These are phyloP conservation scores for Alloteropsis semialata DNA, from an alignment of 176 grass and related monocot species.

Conservation along the genomic window DNA sequence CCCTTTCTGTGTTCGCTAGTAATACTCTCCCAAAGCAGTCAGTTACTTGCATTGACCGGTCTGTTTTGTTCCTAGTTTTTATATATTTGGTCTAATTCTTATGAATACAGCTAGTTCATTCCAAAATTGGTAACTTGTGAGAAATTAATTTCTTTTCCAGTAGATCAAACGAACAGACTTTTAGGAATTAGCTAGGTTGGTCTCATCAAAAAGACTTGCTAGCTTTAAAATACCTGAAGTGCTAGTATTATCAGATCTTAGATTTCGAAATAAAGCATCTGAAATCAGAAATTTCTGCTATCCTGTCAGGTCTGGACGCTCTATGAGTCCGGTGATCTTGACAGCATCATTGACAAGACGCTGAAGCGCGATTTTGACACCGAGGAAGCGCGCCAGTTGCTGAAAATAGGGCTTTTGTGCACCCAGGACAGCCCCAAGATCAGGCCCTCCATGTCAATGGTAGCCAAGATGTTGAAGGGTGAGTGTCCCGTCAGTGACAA, in stretches of 20 bases:
- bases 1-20: not conserved
- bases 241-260: not conserved
- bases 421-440: constrained; percentile 66
- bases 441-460: constrained; percentile 71
- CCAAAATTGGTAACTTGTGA: not conserved
- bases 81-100: not conserved
- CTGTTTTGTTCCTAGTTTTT: not conserved
- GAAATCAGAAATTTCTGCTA: constrained; percentile 6
- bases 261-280: not conserved
- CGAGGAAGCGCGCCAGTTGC: constrained; percentile 38
- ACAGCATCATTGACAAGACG: constrained; percentile 52
- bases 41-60: constrained; percentile 1
- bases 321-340: constrained; percentile 52
- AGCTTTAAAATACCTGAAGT: not conserved
- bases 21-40: not conserved
- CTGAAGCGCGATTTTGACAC: constrained; percentile 40
- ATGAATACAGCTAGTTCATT: not conserved
- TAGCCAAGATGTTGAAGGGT: constrained; percentile 54
- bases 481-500: constrained; percentile 25
- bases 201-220: not conserved
- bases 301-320: constrained; percentile 63
- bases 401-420: constrained; percentile 83
- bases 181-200: not conserved
- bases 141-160: not conserved
- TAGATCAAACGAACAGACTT: not conserved